Conservation (phyloP, 73 alveolate genomes). For the Paramecium tetraurelia region DNA sequence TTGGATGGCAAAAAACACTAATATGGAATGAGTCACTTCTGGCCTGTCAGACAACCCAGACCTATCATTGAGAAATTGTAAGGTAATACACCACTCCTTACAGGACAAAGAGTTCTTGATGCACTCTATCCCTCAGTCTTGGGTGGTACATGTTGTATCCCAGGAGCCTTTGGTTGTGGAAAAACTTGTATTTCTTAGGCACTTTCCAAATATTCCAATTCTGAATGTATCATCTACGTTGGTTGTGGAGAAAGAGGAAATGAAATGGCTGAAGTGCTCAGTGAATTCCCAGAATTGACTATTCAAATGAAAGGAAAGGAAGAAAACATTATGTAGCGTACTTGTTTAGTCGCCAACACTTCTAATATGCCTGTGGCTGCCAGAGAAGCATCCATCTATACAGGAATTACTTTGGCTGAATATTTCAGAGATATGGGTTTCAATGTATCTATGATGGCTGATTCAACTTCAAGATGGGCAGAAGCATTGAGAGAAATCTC, state of each 20-base stretch:
- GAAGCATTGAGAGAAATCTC: slow-evolving; percentile 99
- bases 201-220: slow-evolving; percentile 93
- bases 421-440: slow-evolving; percentile 99
- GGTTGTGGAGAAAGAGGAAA: slow-evolving; percentile 99
- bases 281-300: slow-evolving; percentile 96
- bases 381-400: slow-evolving; percentile 97
- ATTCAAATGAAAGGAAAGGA: slow-evolving; percentile 85
- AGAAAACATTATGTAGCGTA: slow-evolving; percentile 95
- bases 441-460: slow-evolving; percentile 99
- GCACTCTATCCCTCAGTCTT: slow-evolving; percentile 95
- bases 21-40: slow-evolving; percentile 85
- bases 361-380: slow-evolving; percentile 99
- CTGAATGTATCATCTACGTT: slow-evolving; percentile 94
- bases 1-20: slow-evolving; percentile 82
- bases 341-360: slow-evolving; percentile 98
- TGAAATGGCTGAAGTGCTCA: slow-evolving; percentile 99
- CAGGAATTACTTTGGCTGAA: slow-evolving; percentile 99
- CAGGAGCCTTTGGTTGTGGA: slow-evolving; percentile 99
- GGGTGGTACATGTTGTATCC: slow-evolving; percentile 99
- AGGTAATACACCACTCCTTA: slow-evolving; percentile 84
- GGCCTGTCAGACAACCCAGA: slow-evolving; percentile 94
- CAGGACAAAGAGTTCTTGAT: slow-evolving; percentile 96
- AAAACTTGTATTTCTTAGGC: slow-evolving; percentile 98
- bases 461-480: slow-evolving; percentile 99
- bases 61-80: slow-evolving; percentile 85